Conservation (phyloP, 139 green algal species). For the Volvox reticuliferus region DNA sequence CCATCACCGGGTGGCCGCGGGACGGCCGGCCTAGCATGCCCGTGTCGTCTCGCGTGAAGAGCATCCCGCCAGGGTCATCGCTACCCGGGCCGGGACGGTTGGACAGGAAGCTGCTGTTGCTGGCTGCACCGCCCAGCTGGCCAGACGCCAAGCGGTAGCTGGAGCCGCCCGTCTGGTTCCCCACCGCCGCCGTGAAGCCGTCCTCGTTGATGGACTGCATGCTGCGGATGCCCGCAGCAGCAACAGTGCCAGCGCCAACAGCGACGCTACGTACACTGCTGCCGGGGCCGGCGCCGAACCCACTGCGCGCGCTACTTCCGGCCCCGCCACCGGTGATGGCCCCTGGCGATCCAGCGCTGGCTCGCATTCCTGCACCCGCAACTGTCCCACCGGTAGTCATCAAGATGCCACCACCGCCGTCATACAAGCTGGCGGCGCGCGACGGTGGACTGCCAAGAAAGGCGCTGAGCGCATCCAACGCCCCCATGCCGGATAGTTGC, state of each 20-base stretch:
- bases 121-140: conserved; percentile 4
- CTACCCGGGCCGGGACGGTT: neutral
- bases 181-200: neutral
- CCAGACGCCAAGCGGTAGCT: conserved; percentile 31
- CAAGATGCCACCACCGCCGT: neutral
- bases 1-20: neutral
- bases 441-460: conserved; percentile 33
- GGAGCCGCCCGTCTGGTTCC: neutral
- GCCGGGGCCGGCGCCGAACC: neutral
- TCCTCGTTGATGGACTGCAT: conserved; percentile 36
- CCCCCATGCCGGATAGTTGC: neutral
- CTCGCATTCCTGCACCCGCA: neutral
- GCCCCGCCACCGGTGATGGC: neutral
- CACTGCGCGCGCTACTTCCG: neutral
- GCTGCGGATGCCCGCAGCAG: neutral
- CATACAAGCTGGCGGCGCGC: neutral
- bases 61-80: neutral
- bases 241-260: neutral
- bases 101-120: conserved; percentile 1
- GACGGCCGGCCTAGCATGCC: conserved; percentile 18
- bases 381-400: neutral
- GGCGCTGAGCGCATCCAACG: conserved; percentile 13
- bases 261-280: neutral
- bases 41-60: conserved; percentile 30
- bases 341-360: neutral